A percentile compares a stretch with the other conserved stretches of the same genome.
Evolutionary conservation across 257 asterid genomes (phyloP).

Genomic region (Solanum arcanum): DNA sequence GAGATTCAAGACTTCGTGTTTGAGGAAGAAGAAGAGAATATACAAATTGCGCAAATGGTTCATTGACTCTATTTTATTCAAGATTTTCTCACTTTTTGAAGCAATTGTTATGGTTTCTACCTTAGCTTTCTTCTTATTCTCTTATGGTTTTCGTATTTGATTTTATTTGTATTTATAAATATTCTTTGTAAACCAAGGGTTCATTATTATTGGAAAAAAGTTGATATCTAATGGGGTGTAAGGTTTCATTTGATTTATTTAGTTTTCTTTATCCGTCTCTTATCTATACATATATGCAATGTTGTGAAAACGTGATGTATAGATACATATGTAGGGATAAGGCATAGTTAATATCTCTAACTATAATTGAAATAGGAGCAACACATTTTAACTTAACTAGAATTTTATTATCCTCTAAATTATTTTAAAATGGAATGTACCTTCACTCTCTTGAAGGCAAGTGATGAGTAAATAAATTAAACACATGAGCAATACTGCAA

Average conservation of each 20-base stretch:
- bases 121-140: conserved; percentile 64
- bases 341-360: too few relatives aligned
- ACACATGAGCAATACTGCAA: too few relatives aligned
- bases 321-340: too few relatives aligned
- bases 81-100: conserved; percentile 43
- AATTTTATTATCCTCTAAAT: too few relatives aligned
- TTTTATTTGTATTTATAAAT: neutral
- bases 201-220: neutral
- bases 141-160: conserved; percentile 69
- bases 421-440: too few relatives aligned
- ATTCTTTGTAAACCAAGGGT: neutral
- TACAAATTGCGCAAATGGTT: conserved; percentile 46
- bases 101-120: conserved; percentile 43
- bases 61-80: conserved; percentile 49
- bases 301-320: too few relatives aligned
- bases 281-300: too few relatives aligned
- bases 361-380: too few relatives aligned
- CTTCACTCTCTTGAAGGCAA: too few relatives aligned
- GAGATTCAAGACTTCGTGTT: conserved; percentile 24
- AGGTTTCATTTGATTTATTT: neutral
- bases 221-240: neutral
- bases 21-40: conserved; percentile 21
- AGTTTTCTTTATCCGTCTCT: too few relatives aligned
- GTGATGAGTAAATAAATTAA: too few relatives aligned
- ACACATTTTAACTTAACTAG: too few relatives aligned